Conservation (phyloP, 306 rosid species). For the Quercus cerris region DNA sequence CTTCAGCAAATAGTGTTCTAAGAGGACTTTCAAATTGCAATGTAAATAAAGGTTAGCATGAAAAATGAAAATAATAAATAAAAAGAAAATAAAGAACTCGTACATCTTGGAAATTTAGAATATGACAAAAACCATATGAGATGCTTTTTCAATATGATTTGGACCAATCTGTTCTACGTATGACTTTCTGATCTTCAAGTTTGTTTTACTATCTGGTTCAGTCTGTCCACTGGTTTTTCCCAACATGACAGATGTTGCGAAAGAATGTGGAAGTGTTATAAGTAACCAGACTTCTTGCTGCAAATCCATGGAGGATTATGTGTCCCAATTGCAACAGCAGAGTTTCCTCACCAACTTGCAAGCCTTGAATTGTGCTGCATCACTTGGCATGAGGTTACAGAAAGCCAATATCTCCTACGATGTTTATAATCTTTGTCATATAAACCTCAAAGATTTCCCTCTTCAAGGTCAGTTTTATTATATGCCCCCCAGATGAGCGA, state of each 20-base stretch:
- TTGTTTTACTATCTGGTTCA: slow-evolving; percentile 30
- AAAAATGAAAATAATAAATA: not conserved
- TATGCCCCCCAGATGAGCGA: slow-evolving; percentile 1
- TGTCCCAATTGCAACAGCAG: slow-evolving; percentile 58
- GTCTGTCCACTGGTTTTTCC: slow-evolving; percentile 64
- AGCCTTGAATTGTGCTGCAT: slow-evolving; percentile 67
- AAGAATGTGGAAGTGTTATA: slow-evolving; percentile 43
- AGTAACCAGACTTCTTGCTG: slow-evolving; percentile 50
- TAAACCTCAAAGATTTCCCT: slow-evolving; percentile 69
- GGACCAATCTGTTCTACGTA: slow-evolving; percentile 6
- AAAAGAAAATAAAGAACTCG: not conserved
- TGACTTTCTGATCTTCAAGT: slow-evolving; percentile 29
- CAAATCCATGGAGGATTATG: slow-evolving; percentile 46
- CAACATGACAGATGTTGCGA: slow-evolving; percentile 37
- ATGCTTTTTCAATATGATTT: slow-evolving; percentile 5
- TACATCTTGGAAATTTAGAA: not conserved
- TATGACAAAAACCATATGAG: not conserved
- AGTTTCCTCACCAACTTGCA: slow-evolving; percentile 71
- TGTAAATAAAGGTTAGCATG: slow-evolving; percentile 52
- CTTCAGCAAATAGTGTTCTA: slow-evolving; percentile 44
- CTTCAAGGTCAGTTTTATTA: slow-evolving; percentile 57
- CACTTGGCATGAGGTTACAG: slow-evolving; percentile 60
- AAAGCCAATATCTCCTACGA: slow-evolving; percentile 43
- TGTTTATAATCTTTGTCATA: slow-evolving; percentile 53
- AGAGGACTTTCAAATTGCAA: slow-evolving; percentile 70